A percentile compares a stretch with the other conserved stretches of the same genome.
Conservation (phyloP, 768 basidiomycete species). For the Suillus hirtellus region DNA sequence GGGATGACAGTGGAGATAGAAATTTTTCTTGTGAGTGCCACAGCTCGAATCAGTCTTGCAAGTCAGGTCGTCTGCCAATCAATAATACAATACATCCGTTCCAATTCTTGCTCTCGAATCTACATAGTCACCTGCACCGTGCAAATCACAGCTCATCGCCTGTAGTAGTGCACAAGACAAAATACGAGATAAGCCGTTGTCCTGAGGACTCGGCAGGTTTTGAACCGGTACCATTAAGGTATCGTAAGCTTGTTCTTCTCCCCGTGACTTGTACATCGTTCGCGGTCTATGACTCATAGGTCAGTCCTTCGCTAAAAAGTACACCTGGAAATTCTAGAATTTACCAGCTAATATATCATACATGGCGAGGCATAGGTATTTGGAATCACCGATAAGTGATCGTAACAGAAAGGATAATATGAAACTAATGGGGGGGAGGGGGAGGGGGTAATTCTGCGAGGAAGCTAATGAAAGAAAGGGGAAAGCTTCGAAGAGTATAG, state of each 20-base stretch:
- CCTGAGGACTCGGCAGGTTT: too few relatives aligned
- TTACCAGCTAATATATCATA: not conserved
- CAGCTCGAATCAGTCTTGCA: too few relatives aligned
- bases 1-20: slow-evolving; percentile 12
- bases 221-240: too few relatives aligned
- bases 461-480: not conserved
- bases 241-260: not conserved
- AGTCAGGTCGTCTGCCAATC: too few relatives aligned
- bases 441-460: not conserved
- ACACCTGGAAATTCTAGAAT: not conserved
- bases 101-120: too few relatives aligned
- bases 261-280: not conserved
- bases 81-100: too few relatives aligned
- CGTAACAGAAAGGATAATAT: not conserved
- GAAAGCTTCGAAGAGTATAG: not conserved
- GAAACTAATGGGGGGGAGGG: too few relatives aligned
- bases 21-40: slow-evolving; percentile 43
- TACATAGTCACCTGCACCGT: too few relatives aligned
- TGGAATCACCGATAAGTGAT: not conserved
- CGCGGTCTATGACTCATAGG: too few relatives aligned
- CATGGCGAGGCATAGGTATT: not conserved
- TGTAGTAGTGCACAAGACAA: too few relatives aligned
- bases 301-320: not conserved
- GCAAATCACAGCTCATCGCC: too few relatives aligned
- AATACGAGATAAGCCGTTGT: too few relatives aligned